These are phyloP conservation scores for Cronartium quercuum DNA, from an alignment of 1,284 basidiomycete species.

Conservation along the genomic window DNA sequence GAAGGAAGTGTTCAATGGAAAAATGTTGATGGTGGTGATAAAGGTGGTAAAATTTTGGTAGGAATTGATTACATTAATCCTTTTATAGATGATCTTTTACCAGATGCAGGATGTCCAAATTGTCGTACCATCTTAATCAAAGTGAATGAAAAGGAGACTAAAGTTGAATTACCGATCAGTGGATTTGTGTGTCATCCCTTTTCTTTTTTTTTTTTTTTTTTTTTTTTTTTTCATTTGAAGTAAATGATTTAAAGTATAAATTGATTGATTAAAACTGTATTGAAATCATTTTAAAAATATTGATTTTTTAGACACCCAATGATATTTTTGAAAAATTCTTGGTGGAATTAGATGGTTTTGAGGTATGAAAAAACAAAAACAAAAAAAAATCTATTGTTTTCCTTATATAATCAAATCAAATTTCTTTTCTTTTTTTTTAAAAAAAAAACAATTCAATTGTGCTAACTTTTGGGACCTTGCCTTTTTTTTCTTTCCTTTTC, in stretches of 20 bases:
- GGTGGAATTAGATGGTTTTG: not conserved
- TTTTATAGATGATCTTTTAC: not conserved
- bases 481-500: not conserved
- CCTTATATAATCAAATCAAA: no score
- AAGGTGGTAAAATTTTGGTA: not conserved
- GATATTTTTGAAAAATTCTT: not conserved
- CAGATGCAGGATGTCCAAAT: not conserved
- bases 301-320: no score
- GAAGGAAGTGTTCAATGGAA: not conserved
- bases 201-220: not conserved
- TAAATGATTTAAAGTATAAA: no score
- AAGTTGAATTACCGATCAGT: slow-evolving; percentile 18
- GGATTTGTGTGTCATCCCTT: slow-evolving; percentile 22
- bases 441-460: not conserved
- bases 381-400: no score
- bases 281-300: no score
- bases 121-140: not conserved
- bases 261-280: no score
- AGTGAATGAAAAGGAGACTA: slow-evolving; percentile 8
- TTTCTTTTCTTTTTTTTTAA: not conserved
- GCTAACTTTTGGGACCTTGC: not conserved
- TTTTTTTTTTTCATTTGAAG: no score
- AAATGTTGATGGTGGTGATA: slow-evolving; percentile 5
- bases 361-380: no score
- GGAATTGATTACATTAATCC: slow-evolving; percentile 37